Evolutionary conservation across 1,284 basidiomycete species (phyloP).

Genomic region (Ceratobasidium sp.): DNA sequence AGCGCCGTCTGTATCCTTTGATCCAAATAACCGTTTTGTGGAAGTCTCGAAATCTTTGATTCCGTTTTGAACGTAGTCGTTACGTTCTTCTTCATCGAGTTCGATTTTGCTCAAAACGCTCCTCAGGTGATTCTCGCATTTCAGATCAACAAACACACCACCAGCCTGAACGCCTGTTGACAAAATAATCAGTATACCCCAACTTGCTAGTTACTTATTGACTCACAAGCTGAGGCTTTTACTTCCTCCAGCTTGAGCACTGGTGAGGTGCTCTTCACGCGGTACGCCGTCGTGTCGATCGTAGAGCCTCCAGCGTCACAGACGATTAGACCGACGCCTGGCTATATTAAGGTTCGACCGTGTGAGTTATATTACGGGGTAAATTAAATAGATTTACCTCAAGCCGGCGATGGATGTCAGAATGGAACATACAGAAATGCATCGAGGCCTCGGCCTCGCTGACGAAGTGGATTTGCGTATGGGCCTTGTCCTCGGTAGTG

Average conservation of each 20-base stretch:
- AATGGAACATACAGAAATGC: constrained; percentile 47
- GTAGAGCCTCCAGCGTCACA: constrained; percentile 50
- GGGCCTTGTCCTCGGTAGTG: constrained; percentile 15
- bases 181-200: background rate
- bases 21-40: constrained; percentile 22
- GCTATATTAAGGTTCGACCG: background rate
- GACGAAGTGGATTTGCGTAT: constrained; percentile 35
- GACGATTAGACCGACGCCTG: constrained; percentile 44
- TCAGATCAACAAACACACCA: constrained; percentile 41
- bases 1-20: background rate
- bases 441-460: constrained; percentile 48
- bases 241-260: constrained; percentile 44
- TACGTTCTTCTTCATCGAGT: constrained; percentile 15
- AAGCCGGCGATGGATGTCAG: constrained; percentile 30
- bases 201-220: background rate
- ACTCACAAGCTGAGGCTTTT: constrained; percentile 46
- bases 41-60: constrained; percentile 35
- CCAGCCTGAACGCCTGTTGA: constrained; percentile 46
- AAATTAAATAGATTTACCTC: constrained; percentile 11
- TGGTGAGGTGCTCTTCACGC: constrained; percentile 35
- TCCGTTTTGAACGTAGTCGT: constrained; percentile 26
- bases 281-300: constrained; percentile 49
- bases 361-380: background rate
- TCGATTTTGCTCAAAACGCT: constrained; percentile 28
- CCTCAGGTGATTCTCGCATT: constrained; percentile 33